Evolutionary conservation across 169 alveolate species (phyloP).

Genomic region (Eimeria tenella): DNA sequence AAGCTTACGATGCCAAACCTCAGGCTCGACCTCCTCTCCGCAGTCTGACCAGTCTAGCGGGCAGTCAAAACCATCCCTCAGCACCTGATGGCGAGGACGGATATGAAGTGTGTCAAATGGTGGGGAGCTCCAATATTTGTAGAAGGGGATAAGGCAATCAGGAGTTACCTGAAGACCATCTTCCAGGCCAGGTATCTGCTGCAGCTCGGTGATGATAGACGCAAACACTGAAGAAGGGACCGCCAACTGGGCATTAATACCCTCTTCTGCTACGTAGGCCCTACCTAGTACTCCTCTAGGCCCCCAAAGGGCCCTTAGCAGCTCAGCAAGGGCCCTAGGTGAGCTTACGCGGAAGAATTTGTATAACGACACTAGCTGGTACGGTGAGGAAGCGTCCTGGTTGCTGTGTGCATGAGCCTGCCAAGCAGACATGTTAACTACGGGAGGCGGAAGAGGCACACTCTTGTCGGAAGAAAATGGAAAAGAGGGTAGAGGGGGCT

Average conservation of each 20-base stretch:
- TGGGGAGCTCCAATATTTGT: conserved; percentile 40
- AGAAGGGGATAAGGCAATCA: conserved; percentile 52
- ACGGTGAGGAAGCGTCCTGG: conserved; percentile 20
- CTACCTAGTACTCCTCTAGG: conserved; percentile 80
- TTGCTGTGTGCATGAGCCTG: not conserved
- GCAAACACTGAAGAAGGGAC: conserved; percentile 47
- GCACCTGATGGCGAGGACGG: conserved; percentile 76
- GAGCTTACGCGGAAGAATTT: conserved; percentile 53
- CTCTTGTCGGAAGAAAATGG: conserved; percentile 35
- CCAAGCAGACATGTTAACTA: not conserved
- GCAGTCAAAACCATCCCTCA: conserved; percentile 74
- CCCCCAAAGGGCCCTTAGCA: conserved; percentile 71
- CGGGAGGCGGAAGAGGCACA: conserved; percentile 32
- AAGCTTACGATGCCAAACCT: conserved; percentile 73
- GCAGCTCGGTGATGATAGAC: conserved; percentile 39
- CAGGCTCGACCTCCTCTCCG: conserved; percentile 76
- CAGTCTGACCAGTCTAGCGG: conserved; percentile 73
- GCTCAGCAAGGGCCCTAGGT: conserved; percentile 65
- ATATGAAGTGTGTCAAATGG: conserved; percentile 77
- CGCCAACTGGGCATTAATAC: conserved; percentile 81
- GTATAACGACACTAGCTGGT: conserved; percentile 75
- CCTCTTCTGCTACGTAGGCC: conserved; percentile 81
- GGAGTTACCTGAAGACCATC: conserved; percentile 57
- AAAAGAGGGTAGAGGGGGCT: conserved; percentile 29
- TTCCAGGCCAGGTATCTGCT: conserved; percentile 56